Evolutionary conservation across 495 filamentous ascomycete species (phyloP), one percentile per base, ranked within the genome.

Genomic region (Stereocaulon alpinum): DNA sequence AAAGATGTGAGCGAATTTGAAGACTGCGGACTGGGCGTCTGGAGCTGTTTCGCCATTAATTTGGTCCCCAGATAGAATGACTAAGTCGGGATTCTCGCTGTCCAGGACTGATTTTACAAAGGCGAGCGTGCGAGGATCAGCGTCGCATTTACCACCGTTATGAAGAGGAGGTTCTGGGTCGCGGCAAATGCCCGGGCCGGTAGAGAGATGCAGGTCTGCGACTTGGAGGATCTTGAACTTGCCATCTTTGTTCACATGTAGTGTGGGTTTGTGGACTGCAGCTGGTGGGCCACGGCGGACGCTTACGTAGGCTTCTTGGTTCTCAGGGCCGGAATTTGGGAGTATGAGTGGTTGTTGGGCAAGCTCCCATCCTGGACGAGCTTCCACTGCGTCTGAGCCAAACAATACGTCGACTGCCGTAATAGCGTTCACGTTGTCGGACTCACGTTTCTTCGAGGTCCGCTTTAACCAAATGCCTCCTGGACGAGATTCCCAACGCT

Each of bases 191-290:
- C 94, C 93, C 6, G 89, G 76, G 32, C 94, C 93, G 3, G 93
- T 98, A 60, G 87, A 89, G 61, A 98, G 70, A 72, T 98, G 93
- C 56, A 96, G 66, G 76, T 98, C 93, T 48, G 91, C 85, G 53
- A 93, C 69, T 69, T 98, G 93, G 80, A 98, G 84, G 60, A 98
- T 94, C 74, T 96, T 97, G 73, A 97, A 96, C 61, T 85, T 87
- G n/a, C 91, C 91, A 69, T 94, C 87, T 30, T 92, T 88, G 52
- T 80, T 79, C 58, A 98, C 86, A 54, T 83, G 79, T 15, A 85
- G 87, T n/a, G 76, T 71, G 0, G 89, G 86, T 65, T 83, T 88
- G 61, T 81, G 76, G 15, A 71, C 64, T 58, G 80, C 77, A 3
- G 73, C 62, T 7, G 79, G 80, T 32, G 77, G 76, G 4, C 93